Evolutionary conservation across 2,329 filamentous ascomycete species (phyloP).

Genomic region (Hypoxylon sp.): DNA sequence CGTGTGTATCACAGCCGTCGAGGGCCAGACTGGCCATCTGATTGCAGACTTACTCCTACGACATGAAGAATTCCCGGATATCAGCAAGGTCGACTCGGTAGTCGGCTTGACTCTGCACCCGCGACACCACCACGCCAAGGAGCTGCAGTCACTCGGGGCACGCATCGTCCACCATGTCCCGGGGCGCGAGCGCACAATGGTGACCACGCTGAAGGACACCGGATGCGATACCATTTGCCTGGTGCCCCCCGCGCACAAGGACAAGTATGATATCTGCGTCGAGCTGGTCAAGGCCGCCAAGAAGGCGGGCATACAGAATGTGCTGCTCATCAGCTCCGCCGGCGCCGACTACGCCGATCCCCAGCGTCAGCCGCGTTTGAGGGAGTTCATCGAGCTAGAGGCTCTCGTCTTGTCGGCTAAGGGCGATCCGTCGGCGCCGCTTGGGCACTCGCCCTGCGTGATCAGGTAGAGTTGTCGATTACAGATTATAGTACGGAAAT

Average conservation of each 20-base stretch:
- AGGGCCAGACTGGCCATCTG: constrained; percentile 16
- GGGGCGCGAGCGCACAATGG: constrained; percentile 1
- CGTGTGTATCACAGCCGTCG: constrained; percentile 9
- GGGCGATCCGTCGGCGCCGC: background rate
- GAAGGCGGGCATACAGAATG: constrained; percentile 9
- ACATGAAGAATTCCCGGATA: constrained; percentile 8
- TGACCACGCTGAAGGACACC: constrained; percentile 1
- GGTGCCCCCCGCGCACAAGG: constrained; percentile 6
- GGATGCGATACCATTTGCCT: constrained; percentile 8
- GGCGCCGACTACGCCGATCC: constrained; percentile 10
- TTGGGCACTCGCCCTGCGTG: background rate
- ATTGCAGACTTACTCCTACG: constrained; percentile 12
- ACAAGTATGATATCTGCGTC: constrained; percentile 16
- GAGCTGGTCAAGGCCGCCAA: constrained; percentile 2
- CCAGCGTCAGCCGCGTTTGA: background rate
- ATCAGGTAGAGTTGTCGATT: background rate
- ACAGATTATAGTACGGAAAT: background rate
- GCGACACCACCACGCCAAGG: constrained; percentile 7
- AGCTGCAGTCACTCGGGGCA: constrained; percentile 4
- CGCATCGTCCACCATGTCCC: constrained; percentile 11
- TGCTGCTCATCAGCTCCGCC: constrained; percentile 4
- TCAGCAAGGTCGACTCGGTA: constrained; percentile 7
- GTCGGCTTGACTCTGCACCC: constrained; percentile 1
- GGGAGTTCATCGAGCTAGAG: constrained; percentile 11
- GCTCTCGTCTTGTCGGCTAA: background rate